A percentile compares a stretch with the other conserved stretches of the same genome.
Evolutionary conservation across 495 filamentous ascomycete genomes (phyloP).

Genomic region (Entonaema liquescens): DNA sequence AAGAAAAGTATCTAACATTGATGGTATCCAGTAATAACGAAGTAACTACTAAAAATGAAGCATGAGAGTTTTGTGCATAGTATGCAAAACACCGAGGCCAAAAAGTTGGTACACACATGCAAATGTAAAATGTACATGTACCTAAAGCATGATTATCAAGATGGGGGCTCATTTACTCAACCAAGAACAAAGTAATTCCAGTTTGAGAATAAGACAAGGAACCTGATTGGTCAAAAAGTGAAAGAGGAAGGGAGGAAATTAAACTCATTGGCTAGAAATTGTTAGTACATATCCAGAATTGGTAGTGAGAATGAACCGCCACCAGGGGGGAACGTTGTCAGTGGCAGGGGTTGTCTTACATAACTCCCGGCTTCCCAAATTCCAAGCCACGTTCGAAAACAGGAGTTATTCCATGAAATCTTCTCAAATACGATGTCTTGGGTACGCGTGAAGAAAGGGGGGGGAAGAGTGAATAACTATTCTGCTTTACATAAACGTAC

Average conservation of each 20-base stretch:
- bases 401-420: constrained; percentile 18
- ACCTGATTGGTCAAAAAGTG: constrained; percentile 31
- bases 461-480: neutral
- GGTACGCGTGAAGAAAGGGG: constrained; percentile 12
- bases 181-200: constrained; percentile 33
- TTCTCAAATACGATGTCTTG: constrained; percentile 29
- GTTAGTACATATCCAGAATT: constrained; percentile 16
- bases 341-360: constrained; percentile 7
- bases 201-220: constrained; percentile 16
- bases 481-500: no score
- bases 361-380: constrained; percentile 13
- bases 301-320: neutral
- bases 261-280: constrained; percentile 30
- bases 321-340: constrained; percentile 7
- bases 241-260: constrained; percentile 13
- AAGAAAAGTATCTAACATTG: no score
- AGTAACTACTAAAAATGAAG: no score
- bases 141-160: constrained; percentile 25
- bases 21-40: no score
- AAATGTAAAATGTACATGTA: neutral
- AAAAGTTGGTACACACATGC: neutral
- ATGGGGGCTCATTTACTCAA: constrained; percentile 30
- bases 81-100: no score
- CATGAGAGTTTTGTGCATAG: no score
- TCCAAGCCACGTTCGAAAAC: constrained; percentile 39